These are phyloP conservation scores for Russula earlei DNA, from an alignment of 768 basidiomycete genomes.

Conservation along the genomic window DNA sequence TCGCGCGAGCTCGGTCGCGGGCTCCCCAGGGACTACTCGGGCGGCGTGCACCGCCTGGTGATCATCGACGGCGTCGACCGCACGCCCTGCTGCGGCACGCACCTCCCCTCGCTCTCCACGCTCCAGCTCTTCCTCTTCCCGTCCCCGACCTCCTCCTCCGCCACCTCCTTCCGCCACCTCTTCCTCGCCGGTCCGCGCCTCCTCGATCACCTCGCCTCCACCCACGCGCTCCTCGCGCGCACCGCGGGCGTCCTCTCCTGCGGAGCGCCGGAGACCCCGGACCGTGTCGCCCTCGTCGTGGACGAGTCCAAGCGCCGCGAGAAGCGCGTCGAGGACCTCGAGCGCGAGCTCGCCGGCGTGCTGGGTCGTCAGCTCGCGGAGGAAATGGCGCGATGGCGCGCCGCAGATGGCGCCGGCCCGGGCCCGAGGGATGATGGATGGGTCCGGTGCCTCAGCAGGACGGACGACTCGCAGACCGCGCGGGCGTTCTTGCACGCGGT, in stretches of 20 bases:
- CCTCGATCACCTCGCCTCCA: slow-evolving; percentile 47
- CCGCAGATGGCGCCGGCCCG: slow-evolving; percentile 6
- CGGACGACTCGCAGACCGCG: slow-evolving; percentile 49
- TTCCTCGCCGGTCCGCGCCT: slow-evolving; percentile 79
- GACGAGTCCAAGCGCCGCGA: slow-evolving; percentile 58
- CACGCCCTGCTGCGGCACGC: slow-evolving; percentile 82
- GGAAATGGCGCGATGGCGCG: slow-evolving; percentile 27
- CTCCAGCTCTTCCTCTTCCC: slow-evolving; percentile 65
- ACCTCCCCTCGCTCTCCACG: slow-evolving; percentile 67
- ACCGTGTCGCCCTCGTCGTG: slow-evolving; percentile 56
- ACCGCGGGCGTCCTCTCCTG: slow-evolving; percentile 59
- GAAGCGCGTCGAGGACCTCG: slow-evolving; percentile 61
- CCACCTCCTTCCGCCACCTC: slow-evolving; percentile 63
- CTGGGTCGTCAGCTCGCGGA: slow-evolving; percentile 36
- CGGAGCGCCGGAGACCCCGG: slow-evolving; percentile 54
- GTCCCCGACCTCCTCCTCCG: slow-evolving; percentile 48
- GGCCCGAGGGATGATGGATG: slow-evolving; percentile 24
- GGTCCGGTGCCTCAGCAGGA: slow-evolving; percentile 46
- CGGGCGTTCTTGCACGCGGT: slow-evolving; percentile 54
- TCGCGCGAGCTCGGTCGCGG: slow-evolving; percentile 46
- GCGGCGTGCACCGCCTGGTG: slow-evolving; percentile 68
- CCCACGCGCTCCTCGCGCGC: slow-evolving; percentile 45
- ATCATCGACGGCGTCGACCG: slow-evolving; percentile 77
- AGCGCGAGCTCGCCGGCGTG: slow-evolving; percentile 47
- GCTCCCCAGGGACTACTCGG: slow-evolving; percentile 65